phyloP scores from a whole-genome alignment of 1,139 yeast genomes.

The Geotrichum cucujoidarum region DNA sequence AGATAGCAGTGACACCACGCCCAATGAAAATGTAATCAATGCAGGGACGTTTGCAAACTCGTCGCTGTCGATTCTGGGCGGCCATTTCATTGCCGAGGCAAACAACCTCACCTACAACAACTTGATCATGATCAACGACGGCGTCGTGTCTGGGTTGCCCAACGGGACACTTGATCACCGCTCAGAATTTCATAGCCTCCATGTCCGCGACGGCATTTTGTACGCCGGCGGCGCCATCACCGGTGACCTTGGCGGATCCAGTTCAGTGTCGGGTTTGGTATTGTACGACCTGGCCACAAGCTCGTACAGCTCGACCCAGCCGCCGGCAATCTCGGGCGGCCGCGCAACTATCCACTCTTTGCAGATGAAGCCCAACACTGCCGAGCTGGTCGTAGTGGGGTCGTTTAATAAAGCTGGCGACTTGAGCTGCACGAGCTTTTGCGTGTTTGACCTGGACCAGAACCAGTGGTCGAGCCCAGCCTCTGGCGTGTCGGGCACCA shows the following conservation, averaged over 20 bases:
- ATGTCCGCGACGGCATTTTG: slow-evolving; percentile 43
- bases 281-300: slow-evolving; percentile 47
- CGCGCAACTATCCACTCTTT: slow-evolving; percentile 48
- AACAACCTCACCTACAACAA: slow-evolving; percentile 34
- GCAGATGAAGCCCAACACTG: slow-evolving; percentile 47
- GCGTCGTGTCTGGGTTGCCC: slow-evolving; percentile 37
- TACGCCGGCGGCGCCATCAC: slow-evolving; percentile 52
- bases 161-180: slow-evolving; percentile 35
- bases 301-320: slow-evolving; percentile 45
- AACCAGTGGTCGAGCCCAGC: slow-evolving; percentile 53
- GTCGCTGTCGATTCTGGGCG: slow-evolving; percentile 52
- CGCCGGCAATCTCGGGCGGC: slow-evolving; percentile 38
- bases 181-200: slow-evolving; percentile 41
- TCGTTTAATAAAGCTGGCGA: slow-evolving; percentile 59
- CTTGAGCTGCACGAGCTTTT: slow-evolving; percentile 56
- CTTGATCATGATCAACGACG: slow-evolving; percentile 38
- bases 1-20: too few species aligned
- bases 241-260: slow-evolving; percentile 32
- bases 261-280: slow-evolving; percentile 42
- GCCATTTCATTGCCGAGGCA: slow-evolving; percentile 39
- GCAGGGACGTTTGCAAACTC: slow-evolving; percentile 46
- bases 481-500: slow-evolving; percentile 47
- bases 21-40: slow-evolving; percentile 29
- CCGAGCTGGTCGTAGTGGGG: slow-evolving; percentile 70
- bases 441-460: slow-evolving; percentile 57